A percentile compares a stretch with the other conserved stretches of the same genome.
Evolutionary conservation across 345 rosid genomes (phyloP).

Genomic region (Eucalyptus leucophloia): DNA sequence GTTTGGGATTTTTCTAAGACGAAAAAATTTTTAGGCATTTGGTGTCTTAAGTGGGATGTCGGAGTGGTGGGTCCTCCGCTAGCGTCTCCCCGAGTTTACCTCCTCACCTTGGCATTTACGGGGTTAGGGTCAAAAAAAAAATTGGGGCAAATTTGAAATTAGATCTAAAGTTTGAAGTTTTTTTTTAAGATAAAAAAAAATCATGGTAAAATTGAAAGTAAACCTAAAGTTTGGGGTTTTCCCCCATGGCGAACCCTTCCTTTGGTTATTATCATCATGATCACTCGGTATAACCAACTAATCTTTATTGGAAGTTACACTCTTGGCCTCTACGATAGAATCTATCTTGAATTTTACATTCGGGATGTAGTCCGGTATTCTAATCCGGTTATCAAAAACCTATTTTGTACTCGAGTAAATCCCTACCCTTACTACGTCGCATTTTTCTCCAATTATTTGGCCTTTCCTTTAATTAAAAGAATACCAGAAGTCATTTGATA

Average conservation of each 20-base stretch:
- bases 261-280: neutral
- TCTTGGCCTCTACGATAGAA: neutral
- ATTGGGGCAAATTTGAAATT: too few relatives aligned
- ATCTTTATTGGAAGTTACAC: neutral
- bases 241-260: neutral
- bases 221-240: too few relatives aligned
- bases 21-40: too few relatives aligned
- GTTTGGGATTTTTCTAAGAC: too few relatives aligned
- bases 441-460: neutral
- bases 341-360: neutral
- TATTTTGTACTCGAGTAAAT: neutral
- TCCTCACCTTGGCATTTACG: accelerated
- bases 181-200: too few relatives aligned
- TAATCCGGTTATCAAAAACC: neutral
- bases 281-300: neutral
- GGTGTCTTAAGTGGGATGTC: too few relatives aligned
- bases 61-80: accelerated
- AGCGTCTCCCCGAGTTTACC: accelerated
- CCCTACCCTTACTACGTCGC: neutral
- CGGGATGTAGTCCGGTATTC: neutral
- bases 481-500: neutral
- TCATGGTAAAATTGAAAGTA: too few relatives aligned
- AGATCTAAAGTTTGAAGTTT: too few relatives aligned
- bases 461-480: neutral
- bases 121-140: too few relatives aligned